phyloP scores from a whole-genome alignment of 805 yeast species.

The Ascoidea asiatica region DNA sequence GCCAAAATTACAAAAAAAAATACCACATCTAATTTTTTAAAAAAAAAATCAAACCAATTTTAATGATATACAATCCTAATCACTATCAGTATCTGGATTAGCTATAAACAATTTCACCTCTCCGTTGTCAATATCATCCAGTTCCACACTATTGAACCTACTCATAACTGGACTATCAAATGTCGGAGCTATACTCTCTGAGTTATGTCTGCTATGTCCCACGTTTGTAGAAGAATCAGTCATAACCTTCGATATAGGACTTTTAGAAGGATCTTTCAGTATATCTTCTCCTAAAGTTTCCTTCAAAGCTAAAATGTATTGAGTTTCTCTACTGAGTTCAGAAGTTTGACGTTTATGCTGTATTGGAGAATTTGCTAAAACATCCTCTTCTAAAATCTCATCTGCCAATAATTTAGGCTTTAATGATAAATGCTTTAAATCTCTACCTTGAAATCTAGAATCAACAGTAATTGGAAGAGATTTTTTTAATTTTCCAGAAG shows the following conservation, averaged over 20 bases:
- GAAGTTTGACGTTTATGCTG: neutral
- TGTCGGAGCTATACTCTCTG: neutral
- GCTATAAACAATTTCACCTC: neutral
- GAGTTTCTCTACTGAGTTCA: too few relatives aligned
- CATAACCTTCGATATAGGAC: neutral
- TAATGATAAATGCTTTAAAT: neutral
- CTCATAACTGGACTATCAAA: too few relatives aligned
- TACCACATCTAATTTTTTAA: too few relatives aligned
- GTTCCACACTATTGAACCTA: neutral
- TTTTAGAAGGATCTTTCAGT: neutral
- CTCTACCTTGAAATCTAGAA: neutral
- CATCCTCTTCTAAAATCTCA: neutral
- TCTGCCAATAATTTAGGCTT: neutral
- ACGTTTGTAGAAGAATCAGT: too few relatives aligned
- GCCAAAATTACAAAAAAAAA: too few relatives aligned
- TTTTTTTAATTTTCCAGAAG: too few relatives aligned
- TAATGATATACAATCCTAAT: neutral
- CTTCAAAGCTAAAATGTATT: neutral
- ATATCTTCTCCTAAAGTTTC: neutral
- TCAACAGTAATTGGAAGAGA: neutral
- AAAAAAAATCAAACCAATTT: too few relatives aligned
- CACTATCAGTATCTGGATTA: neutral
- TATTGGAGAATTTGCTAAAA: too few relatives aligned
- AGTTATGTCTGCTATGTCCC: too few relatives aligned
- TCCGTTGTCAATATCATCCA: neutral